Base-by-base conservation (phyloP, 208 protist genomes). In the Entamoeba invadens region DNA sequence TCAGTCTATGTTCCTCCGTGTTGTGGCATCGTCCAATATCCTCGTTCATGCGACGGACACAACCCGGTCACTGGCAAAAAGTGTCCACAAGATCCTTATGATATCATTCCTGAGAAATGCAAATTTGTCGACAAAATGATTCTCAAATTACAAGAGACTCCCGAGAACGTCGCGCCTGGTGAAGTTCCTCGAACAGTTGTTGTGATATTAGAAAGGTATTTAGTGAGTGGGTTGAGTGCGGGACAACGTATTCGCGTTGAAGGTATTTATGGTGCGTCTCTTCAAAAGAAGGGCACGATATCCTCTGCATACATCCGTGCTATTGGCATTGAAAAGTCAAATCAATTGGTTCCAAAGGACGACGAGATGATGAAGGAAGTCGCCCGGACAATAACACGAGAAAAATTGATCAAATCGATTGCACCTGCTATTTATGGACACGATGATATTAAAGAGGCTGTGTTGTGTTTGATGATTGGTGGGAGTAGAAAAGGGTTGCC, bases 401-500 rank as follows among this genome's bases (percentile, higher is more conserved):
- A 97, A 6, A 46, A 95, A 21, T 94, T 96, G 38, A 44, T 57
- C 14, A 87, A 95, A 6, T 96, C 92, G 44, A 96, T 98, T 92
- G 97, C 97, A 31, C 98, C 98, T 4, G 94, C 96, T 14, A 98
- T 98, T 93, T 98, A 95, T 94, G 98, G 98, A 46, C 93, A 95
- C 47, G 47, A 44, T 91, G 97, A 98, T 93, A 97, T 98, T 91
- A 99, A 99, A 95, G 96, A 96, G 87, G 97, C 98, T 0, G 95
- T 98, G 45, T 93, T 97, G 18, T 98, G 98, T 95, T 96, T 99
- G 35, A 96, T 99, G 35, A 99, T 99, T 97, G 98, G 98, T 72
- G 99, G 99, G 4, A 98, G 97, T 4, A 95, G 97, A 4, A 99
- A 99, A 96, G 94, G 95, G 72, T 95, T 99, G 72, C 94, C 96